Evolutionary conservation across 768 basidiomycete genomes (phyloP).

Genomic region (Macrocybe gigantea): DNA sequence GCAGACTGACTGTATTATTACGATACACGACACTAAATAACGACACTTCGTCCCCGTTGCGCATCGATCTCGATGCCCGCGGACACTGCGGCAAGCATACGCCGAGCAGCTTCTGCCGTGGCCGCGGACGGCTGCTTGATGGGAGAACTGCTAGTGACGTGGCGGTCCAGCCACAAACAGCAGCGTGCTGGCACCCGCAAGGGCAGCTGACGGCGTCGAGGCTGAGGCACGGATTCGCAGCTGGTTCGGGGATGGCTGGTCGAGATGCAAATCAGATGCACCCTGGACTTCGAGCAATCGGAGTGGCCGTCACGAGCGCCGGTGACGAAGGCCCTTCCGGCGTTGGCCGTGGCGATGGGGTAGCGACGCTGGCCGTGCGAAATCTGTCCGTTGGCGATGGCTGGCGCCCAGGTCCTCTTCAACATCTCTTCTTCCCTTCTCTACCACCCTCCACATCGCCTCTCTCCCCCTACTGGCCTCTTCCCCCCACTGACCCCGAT

Average conservation of each 20-base stretch:
- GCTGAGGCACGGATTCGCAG: no score
- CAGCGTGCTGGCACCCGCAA: no score
- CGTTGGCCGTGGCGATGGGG: slow-evolving; percentile 55
- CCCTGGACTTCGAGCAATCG: slow-evolving; percentile 8
- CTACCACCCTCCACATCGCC: slow-evolving; percentile 22
- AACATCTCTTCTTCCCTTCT: slow-evolving; percentile 30
- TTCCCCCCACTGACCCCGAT: slow-evolving; percentile 9
- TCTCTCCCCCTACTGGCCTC: slow-evolving; percentile 17
- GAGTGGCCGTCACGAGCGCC: slow-evolving; percentile 50
- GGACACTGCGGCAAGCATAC: no score
- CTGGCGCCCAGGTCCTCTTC: slow-evolving; percentile 43
- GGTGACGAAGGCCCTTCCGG: slow-evolving; percentile 52
- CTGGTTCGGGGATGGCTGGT: neutral
- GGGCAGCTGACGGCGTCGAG: no score
- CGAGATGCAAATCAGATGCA: neutral
- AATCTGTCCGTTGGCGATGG: slow-evolving; percentile 50
- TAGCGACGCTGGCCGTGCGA: slow-evolving; percentile 52
- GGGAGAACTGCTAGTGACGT: no score
- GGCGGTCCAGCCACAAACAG: no score
- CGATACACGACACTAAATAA: neutral
- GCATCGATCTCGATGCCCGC: no score
- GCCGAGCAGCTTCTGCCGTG: no score
- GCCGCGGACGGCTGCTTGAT: no score
- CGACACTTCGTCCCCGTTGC: no score
- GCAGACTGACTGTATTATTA: neutral